phyloP scores from a whole-genome alignment of 768 basidiomycete genomes.

The Cystobasidium ongulense region DNA sequence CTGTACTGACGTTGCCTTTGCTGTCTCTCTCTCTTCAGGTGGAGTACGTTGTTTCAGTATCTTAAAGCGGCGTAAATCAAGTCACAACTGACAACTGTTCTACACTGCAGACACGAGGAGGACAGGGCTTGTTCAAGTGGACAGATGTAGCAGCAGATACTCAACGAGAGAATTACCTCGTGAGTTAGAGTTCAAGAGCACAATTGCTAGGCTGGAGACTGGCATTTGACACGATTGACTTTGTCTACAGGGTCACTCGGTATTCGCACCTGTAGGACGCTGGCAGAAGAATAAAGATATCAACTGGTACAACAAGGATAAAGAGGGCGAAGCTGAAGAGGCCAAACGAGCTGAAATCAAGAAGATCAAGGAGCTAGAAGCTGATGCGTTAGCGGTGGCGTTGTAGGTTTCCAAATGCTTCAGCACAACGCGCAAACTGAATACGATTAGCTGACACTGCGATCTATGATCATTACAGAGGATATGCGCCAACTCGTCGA shows the following conservation, averaged over 20 bases:
- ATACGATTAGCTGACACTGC: no score
- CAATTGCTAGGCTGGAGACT: no score
- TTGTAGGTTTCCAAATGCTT: conserved; percentile 51
- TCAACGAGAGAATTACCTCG: conserved; percentile 25
- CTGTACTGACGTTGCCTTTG: not conserved
- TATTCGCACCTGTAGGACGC: conserved; percentile 80
- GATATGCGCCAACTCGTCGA: conserved; percentile 36
- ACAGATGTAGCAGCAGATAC: conserved; percentile 24
- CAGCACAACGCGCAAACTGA: conserved; percentile 56
- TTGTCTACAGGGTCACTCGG: conserved; percentile 30
- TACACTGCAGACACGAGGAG: conserved; percentile 15
- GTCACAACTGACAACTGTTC: not conserved
- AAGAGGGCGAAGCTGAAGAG: conserved; percentile 44
- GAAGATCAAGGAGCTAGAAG: conserved; percentile 75
- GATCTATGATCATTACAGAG: conserved; percentile 34
- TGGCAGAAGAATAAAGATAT: conserved; percentile 98
- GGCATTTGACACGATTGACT: not conserved
- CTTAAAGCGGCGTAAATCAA: not conserved
- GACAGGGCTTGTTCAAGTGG: conserved; percentile 22
- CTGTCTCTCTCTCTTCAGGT: not conserved
- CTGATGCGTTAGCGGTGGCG: conserved; percentile 75
- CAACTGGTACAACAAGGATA: conserved; percentile 84
- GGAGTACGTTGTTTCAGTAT: not conserved
- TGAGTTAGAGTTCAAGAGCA: not conserved
- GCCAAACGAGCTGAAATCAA: conserved; percentile 65